phyloP scores from a whole-genome alignment of 139 green algal species.

The Asterochloris erici region DNA sequence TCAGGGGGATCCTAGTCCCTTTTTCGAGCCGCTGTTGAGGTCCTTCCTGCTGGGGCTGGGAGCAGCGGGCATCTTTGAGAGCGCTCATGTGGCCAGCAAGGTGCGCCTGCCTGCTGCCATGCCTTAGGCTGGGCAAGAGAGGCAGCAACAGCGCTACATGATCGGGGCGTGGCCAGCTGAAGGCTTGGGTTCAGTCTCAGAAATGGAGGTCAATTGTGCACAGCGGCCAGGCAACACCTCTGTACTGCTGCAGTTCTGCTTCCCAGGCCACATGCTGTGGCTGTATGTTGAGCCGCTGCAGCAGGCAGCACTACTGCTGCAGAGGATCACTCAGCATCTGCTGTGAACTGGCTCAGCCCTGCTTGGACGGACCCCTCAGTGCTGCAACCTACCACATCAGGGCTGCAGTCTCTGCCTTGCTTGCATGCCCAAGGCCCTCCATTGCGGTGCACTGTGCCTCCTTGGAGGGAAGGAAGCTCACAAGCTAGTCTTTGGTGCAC shows the following conservation, averaged over 20 bases:
- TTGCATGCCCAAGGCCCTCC: too few species aligned
- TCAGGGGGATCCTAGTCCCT: conserved; percentile 22
- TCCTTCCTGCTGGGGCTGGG: conserved; percentile 62
- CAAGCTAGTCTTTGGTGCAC: not conserved
- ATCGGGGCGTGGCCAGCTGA: not conserved
- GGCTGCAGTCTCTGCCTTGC: too few species aligned
- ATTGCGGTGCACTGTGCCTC: too few species aligned
- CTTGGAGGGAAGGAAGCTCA: too few species aligned
- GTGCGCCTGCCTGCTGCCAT: not conserved
- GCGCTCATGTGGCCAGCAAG: conserved; percentile 45
- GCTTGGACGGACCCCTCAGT: too few species aligned
- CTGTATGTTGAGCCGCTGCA: too few species aligned
- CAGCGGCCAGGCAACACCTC: not conserved
- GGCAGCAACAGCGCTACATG: not conserved
- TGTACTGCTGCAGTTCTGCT: not conserved
- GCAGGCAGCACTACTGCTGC: too few species aligned
- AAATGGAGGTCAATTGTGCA: not conserved
- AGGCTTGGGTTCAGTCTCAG: not conserved
- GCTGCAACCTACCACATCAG: too few species aligned
- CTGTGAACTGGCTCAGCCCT: too few species aligned
- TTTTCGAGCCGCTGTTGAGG: conserved; percentile 52
- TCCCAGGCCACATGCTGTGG: too few species aligned
- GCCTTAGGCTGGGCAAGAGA: not conserved
- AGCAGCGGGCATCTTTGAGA: conserved; percentile 47
- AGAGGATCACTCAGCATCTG: too few species aligned